phyloP scores from a whole-genome alignment of 1,284 basidiomycete genomes.

The Leccinum griseonigrum region DNA sequence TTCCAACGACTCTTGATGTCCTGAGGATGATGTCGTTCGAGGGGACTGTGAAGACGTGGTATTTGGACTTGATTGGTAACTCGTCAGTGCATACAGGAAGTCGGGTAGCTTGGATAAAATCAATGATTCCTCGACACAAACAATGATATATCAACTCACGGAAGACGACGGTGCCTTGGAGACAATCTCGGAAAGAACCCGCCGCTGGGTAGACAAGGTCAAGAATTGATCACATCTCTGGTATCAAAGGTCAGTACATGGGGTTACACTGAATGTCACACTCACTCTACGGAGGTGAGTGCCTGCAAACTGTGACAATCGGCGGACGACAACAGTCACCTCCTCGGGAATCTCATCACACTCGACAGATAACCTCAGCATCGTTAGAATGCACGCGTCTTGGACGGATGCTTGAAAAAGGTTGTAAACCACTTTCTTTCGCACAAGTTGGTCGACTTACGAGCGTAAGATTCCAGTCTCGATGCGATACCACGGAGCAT shows the following conservation, averaged over 20 bases:
- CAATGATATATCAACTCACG: constrained; percentile 35
- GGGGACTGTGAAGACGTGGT: constrained; percentile 5
- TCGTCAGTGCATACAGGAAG: constrained; percentile 51
- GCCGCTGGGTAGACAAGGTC: constrained; percentile 43
- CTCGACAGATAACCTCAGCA: constrained; percentile 61
- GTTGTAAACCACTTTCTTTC: constrained; percentile 1
- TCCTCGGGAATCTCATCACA: constrained; percentile 52
- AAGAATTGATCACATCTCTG: constrained; percentile 71
- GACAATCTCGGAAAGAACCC: constrained; percentile 44
- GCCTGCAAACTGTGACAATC: constrained; percentile 42
- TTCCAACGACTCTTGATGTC: constrained; percentile 22
- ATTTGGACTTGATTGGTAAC: constrained; percentile 30
- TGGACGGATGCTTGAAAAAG: constrained; percentile 55
- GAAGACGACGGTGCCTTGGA: constrained; percentile 47
- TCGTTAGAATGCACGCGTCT: constrained; percentile 64
- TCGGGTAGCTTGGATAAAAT: constrained; percentile 58
- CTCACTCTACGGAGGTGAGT: constrained; percentile 56
- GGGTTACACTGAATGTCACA: constrained; percentile 5
- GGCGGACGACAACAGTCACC: constrained; percentile 41
- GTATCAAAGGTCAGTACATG: constrained; percentile 8
- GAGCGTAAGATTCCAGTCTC: constrained; percentile 43
- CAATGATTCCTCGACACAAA: constrained; percentile 1
- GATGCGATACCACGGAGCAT: constrained; percentile 51
- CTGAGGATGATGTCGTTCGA: constrained; percentile 17
- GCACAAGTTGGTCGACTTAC: constrained; percentile 39